Percentiles rank a stretch among this genome's conserved stretches.
Evolutionary conservation across 805 yeast species (phyloP).

Genomic region (Pichia rugopelliculosa): DNA sequence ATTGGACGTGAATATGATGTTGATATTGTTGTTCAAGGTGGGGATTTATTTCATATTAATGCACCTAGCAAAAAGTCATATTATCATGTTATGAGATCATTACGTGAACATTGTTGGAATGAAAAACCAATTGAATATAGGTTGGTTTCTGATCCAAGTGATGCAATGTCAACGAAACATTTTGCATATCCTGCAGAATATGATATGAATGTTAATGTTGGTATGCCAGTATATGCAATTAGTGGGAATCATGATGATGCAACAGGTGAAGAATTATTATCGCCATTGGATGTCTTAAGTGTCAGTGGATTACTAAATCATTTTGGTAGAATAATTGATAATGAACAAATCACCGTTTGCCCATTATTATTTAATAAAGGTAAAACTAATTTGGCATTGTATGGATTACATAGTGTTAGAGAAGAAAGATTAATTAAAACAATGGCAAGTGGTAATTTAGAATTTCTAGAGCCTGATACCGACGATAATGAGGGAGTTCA

Average conservation of each 20-base stretch:
- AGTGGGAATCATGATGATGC: slow-evolving; percentile 97
- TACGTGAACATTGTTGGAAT: slow-evolving; percentile 70
- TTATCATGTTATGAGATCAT: slow-evolving; percentile 69
- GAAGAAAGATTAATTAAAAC: slow-evolving; percentile 84
- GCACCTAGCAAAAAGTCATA: slow-evolving; percentile 83
- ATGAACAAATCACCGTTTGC: slow-evolving; percentile 62
- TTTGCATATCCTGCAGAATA: slow-evolving; percentile 75
- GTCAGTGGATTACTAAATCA: slow-evolving; percentile 82
- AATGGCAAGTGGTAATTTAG: slow-evolving; percentile 73
- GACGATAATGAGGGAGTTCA: slow-evolving; percentile 38
- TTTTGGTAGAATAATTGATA: slow-evolving; percentile 74
- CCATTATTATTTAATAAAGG: slow-evolving; percentile 86
- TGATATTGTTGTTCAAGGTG: slow-evolving; percentile 87
- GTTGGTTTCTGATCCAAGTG: slow-evolving; percentile 68
- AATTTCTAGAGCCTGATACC: slow-evolving; percentile 60
- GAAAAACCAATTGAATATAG: slow-evolving; percentile 84
- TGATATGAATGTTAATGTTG: slow-evolving; percentile 82
- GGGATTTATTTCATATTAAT: slow-evolving; percentile 87
- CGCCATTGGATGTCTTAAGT: slow-evolving; percentile 79
- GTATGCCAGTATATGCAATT: slow-evolving; percentile 86
- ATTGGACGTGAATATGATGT: slow-evolving; percentile 65
- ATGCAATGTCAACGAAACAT: slow-evolving; percentile 51
- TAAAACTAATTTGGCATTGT: slow-evolving; percentile 69
- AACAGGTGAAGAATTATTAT: slow-evolving; percentile 73
- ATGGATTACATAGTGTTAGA: slow-evolving; percentile 81